phyloP scores from a whole-genome alignment of 495 filamentous ascomycete species.

The Trichoderma erinaceum region DNA sequence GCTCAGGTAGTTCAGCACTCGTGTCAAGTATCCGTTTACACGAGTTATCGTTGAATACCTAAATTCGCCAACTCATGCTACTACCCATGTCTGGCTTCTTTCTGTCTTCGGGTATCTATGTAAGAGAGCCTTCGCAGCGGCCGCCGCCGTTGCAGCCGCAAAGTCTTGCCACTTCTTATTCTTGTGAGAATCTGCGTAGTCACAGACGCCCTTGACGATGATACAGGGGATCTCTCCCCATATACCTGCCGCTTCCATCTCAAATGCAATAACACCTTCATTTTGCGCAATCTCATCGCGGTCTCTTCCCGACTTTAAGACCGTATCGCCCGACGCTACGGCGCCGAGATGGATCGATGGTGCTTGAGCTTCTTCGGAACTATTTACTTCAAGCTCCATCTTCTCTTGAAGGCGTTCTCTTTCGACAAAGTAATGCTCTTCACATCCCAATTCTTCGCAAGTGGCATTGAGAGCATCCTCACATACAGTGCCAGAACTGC shows the following conservation, averaged over 20 bases:
- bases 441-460: constrained; percentile 21
- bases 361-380: neutral
- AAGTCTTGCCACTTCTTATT: constrained; percentile 37
- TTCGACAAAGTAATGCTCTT: constrained; percentile 17
- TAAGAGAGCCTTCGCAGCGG: constrained; percentile 19
- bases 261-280: constrained; percentile 31
- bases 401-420: constrained; percentile 9
- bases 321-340: constrained; percentile 26
- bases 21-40: too few relatives aligned
- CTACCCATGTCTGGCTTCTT: neutral
- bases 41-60: too few relatives aligned
- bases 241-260: constrained; percentile 40
- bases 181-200: constrained; percentile 42
- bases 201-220: constrained; percentile 37
- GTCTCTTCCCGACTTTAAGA: constrained; percentile 27
- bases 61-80: too few relatives aligned
- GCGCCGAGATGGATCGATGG: neutral
- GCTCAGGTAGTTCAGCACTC: too few relatives aligned
- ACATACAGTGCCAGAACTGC: constrained; percentile 8
- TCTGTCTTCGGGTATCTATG: neutral
- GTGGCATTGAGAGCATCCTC: constrained; percentile 8
- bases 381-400: neutral
- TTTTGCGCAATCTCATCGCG: constrained; percentile 22
- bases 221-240: constrained; percentile 32
- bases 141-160: constrained; percentile 36